phyloP scores from a whole-genome alignment of 2,329 filamentous ascomycete genomes.

The Stagonosporopsis rhizophila region DNA sequence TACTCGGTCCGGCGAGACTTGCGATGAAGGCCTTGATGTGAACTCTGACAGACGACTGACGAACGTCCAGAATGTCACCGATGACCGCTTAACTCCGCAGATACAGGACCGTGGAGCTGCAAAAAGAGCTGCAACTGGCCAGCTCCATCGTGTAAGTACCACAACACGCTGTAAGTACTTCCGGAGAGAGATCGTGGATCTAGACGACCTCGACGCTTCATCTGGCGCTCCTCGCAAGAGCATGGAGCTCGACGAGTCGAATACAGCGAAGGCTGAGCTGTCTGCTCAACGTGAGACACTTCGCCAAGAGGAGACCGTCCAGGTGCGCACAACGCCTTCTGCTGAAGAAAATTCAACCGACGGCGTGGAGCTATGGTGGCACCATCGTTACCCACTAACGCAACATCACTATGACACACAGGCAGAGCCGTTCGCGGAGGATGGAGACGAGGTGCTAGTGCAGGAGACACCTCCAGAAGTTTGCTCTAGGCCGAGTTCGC shows the following conservation, averaged over 20 bases:
- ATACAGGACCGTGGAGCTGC: not conserved
- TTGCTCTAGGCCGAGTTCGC: not conserved
- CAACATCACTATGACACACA: constrained; percentile 13
- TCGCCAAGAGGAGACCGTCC: not conserved
- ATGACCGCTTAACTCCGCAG: not conserved
- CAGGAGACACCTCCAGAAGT: constrained; percentile 15
- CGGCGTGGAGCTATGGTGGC: constrained; percentile 4
- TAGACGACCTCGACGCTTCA: constrained; percentile 3
- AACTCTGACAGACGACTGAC: not conserved
- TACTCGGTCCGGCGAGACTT: not conserved
- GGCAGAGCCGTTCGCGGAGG: not conserved
- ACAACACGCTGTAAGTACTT: constrained; percentile 7
- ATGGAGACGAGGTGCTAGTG: constrained; percentile 1
- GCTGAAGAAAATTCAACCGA: not conserved
- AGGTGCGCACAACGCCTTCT: constrained; percentile 4
- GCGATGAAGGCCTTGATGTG: not conserved
- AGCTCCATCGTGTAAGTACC: constrained; percentile 13
- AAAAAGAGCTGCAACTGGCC: not conserved
- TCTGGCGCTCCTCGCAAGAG: not conserved
- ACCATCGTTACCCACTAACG: constrained; percentile 8
- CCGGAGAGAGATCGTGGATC: constrained; percentile 7
- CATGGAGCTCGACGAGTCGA: not conserved
- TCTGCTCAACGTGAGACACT: not conserved
- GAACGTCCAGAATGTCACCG: not conserved
- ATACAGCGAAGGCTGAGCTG: not conserved